A percentile compares a stretch with the other conserved stretches of the same genome.
Conservation (phyloP, 768 basidiomycete species). For the Dacryopinax primogenitus region DNA sequence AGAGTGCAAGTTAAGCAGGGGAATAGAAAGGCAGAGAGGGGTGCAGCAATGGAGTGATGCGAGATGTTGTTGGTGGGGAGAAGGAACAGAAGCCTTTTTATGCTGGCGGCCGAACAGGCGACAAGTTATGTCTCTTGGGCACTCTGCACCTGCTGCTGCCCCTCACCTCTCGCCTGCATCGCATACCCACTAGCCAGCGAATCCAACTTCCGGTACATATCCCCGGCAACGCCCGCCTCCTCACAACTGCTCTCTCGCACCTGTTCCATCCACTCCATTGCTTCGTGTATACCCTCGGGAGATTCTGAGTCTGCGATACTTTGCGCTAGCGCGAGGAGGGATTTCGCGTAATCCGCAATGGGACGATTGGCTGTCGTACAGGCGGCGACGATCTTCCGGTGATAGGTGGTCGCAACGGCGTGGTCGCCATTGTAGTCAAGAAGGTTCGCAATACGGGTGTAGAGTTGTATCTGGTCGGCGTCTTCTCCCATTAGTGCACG, state of each 20-base stretch:
- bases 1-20: too few relatives aligned
- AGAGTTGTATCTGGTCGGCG: slow-evolving; percentile 58
- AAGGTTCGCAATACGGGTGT: slow-evolving; percentile 60
- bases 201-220: slow-evolving; percentile 37
- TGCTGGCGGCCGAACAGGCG: not conserved
- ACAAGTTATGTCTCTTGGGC: not conserved
- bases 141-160: not conserved
- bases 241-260: slow-evolving; percentile 71
- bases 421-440: slow-evolving; percentile 54
- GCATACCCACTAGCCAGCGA: not conserved
- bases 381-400: slow-evolving; percentile 39
- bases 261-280: slow-evolving; percentile 56
- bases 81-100: too few relatives aligned
- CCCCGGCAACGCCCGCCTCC: slow-evolving; percentile 61
- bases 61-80: too few relatives aligned
- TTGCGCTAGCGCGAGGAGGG: slow-evolving; percentile 72
- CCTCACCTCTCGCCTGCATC: not conserved
- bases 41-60: too few relatives aligned
- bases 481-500: slow-evolving; percentile 76
- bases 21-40: too few relatives aligned
- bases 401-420: slow-evolving; percentile 60
- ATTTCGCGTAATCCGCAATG: slow-evolving; percentile 67
- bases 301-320: slow-evolving; percentile 40
- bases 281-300: slow-evolving; percentile 32
- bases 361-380: slow-evolving; percentile 41